Conservation (phyloP, 257 asterid species). For the Gentiana macrophylla region DNA sequence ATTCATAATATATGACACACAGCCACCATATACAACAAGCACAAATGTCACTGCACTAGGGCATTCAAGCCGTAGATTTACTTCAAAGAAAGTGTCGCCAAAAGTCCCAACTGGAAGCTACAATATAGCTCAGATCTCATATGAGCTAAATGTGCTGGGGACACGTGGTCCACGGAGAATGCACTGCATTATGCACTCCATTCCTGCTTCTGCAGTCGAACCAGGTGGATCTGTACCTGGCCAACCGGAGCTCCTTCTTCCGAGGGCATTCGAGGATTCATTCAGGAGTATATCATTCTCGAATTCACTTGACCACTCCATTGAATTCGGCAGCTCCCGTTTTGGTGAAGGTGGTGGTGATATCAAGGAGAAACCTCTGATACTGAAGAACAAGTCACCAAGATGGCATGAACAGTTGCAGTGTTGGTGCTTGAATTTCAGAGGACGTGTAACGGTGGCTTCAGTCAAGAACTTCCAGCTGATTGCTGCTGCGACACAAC, state of each 20-base stretch:
- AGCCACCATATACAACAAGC: conserved; percentile 45
- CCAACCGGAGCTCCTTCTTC: conserved; percentile 65
- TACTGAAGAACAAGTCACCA: conserved; percentile 85
- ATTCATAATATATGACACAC: conserved; percentile 85
- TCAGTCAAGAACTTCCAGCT: conserved; percentile 86
- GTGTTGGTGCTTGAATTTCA: conserved; percentile 86
- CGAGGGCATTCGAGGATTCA: conserved; percentile 74
- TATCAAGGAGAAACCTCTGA: conserved; percentile 45
- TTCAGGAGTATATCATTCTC: conserved; percentile 85
- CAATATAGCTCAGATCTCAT: conserved; percentile 69
- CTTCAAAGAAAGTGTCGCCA: conserved; percentile 77
- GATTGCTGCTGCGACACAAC: conserved; percentile 46
- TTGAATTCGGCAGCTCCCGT: conserved; percentile 73
- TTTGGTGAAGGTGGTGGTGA: conserved; percentile 53
- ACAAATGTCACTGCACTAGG: conserved; percentile 52
- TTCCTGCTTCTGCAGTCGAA: conserved; percentile 68
- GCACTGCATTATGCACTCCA: conserved; percentile 85
- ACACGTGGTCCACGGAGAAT: conserved; percentile 90
- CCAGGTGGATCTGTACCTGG: conserved; percentile 88
- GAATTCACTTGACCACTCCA: conserved; percentile 60
- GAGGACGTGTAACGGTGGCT: conserved; percentile 88
- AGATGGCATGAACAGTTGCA: conserved; percentile 95
- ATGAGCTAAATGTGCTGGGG: conserved; percentile 91
- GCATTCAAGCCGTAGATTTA: conserved; percentile 66
- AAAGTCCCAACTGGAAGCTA: conserved; percentile 82